These are phyloP conservation scores for Mimosa bimucronata DNA, from an alignment of 306 rosid genomes.

Conservation along the genomic window DNA sequence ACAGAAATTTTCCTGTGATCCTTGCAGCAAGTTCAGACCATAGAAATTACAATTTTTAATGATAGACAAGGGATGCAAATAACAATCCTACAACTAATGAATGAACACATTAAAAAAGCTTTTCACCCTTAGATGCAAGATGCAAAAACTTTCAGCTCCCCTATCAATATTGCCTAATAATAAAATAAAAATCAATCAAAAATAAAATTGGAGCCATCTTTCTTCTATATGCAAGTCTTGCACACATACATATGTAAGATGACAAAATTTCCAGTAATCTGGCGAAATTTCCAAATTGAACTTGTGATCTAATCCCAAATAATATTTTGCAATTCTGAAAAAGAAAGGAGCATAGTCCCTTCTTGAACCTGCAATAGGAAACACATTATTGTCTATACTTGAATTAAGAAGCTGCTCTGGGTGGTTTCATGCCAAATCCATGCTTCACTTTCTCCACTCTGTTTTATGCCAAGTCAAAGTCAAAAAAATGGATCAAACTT, in stretches of 20 bases:
- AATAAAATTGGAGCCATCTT: neutral
- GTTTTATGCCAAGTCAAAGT: constrained; percentile 31
- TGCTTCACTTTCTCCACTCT: constrained; percentile 88
- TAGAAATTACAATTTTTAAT: neutral
- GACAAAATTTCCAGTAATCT: constrained; percentile 20
- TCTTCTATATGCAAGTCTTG: constrained; percentile 29
- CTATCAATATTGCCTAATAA: neutral
- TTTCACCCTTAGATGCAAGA: neutral
- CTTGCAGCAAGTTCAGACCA: constrained; percentile 11
- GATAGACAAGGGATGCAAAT: neutral
- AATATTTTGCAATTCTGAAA: neutral
- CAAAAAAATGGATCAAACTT: neutral
- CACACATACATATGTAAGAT: constrained; percentile 3
- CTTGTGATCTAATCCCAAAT: neutral
- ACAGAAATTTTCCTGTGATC: constrained; percentile 1
- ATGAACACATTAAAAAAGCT: too few species aligned
- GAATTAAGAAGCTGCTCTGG: constrained; percentile 56
- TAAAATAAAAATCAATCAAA: neutral
- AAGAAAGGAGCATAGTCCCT: constrained; percentile 23
- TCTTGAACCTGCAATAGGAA: constrained; percentile 19
- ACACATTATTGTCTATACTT: constrained; percentile 11
- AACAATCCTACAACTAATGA: constrained; percentile 6
- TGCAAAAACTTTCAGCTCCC: neutral
- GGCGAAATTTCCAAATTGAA: constrained; percentile 1
- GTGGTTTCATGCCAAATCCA: constrained; percentile 94